Conservation (phyloP, 305 asterid genomes). For the Fraxinus floribunda region DNA sequence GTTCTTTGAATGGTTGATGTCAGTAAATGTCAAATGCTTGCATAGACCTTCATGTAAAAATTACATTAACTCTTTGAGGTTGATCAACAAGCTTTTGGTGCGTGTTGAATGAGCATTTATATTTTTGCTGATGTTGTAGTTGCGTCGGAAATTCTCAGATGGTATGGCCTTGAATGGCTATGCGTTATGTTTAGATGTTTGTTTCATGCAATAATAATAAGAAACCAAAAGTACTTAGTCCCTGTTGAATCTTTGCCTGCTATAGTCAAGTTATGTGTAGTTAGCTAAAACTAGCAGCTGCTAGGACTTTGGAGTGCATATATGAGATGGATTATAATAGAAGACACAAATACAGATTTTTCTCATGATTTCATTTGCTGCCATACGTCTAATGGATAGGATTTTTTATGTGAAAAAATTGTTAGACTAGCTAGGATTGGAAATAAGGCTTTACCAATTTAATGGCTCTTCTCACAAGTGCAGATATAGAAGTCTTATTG, state of each 20-base stretch:
- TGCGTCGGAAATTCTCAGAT: background rate
- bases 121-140: background rate
- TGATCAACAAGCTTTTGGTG: background rate
- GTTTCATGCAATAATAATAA: background rate
- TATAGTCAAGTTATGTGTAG: background rate
- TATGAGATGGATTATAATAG: background rate
- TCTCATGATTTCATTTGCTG: background rate
- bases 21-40: background rate
- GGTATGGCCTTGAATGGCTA: background rate
- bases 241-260: background rate
- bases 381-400: background rate
- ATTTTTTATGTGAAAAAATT: background rate
- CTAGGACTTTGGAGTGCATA: background rate
- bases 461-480: slow-evolving; percentile 15
- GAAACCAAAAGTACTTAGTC: background rate
- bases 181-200: background rate
- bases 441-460: slow-evolving; percentile 2
- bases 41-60: background rate
- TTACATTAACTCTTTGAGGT: background rate
- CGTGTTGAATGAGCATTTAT: background rate
- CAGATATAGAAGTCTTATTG: slow-evolving; percentile 90
- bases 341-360: background rate
- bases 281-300: background rate
- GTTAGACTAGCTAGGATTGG: slow-evolving; percentile 1
- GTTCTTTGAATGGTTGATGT: background rate